phyloP scores from a whole-genome alignment of 331 rosid genomes.

The Prunus yedoensis region DNA sequence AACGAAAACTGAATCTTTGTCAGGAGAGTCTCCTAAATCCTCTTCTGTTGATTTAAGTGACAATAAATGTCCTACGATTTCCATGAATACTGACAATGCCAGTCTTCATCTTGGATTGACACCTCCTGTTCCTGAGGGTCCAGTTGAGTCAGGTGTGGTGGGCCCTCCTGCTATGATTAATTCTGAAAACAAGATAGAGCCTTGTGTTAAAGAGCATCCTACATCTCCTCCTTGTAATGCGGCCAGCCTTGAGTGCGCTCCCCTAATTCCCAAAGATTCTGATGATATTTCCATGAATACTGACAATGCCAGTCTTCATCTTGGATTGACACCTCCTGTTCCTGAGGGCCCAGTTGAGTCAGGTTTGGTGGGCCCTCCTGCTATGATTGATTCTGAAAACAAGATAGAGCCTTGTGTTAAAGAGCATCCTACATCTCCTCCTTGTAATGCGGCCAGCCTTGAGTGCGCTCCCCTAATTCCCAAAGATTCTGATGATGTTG shows the following conservation, averaged over 20 bases:
- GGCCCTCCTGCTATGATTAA: constrained; percentile 25
- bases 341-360: constrained; percentile 13
- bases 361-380: constrained; percentile 19
- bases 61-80: constrained; percentile 24
- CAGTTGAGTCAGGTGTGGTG: constrained; percentile 13
- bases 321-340: constrained; percentile 23
- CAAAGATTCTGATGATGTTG: constrained; percentile 28
- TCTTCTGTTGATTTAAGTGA: constrained; percentile 26
- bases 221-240: constrained; percentile 27
- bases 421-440: constrained; percentile 23
- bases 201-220: constrained; percentile 22
- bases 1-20: constrained; percentile 34
- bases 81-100: constrained; percentile 27
- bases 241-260: constrained; percentile 13
- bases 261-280: constrained; percentile 23
- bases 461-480: constrained; percentile 18
- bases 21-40: constrained; percentile 38
- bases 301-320: constrained; percentile 29
- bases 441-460: constrained; percentile 21
- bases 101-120: constrained; percentile 30
- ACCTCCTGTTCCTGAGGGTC: constrained; percentile 27
- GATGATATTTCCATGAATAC: constrained; percentile 30
- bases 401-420: constrained; percentile 23
- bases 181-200: constrained; percentile 27
- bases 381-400: constrained; percentile 19